Evolutionary conservation across 1,139 yeast species (phyloP).

Genomic region (Saccharomyces hybrid): DNA sequence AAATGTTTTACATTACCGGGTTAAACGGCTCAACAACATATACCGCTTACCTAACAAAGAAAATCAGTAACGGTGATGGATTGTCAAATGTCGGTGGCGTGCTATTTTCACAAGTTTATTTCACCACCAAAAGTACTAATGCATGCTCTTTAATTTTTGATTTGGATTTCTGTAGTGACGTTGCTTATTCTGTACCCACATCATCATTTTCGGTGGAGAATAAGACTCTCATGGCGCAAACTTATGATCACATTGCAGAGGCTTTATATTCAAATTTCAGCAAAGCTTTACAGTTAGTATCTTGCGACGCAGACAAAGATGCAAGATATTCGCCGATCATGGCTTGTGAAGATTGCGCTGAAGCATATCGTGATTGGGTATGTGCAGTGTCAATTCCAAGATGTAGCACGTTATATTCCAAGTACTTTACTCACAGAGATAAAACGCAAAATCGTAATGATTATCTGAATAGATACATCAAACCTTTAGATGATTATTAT

Average conservation of each 20-base stretch:
- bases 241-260: slow-evolving; percentile 61
- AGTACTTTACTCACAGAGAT: slow-evolving; percentile 44
- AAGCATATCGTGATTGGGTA: slow-evolving; percentile 76
- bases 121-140: slow-evolving; percentile 48
- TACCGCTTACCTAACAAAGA: slow-evolving; percentile 54
- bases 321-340: slow-evolving; percentile 65
- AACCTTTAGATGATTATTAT: slow-evolving; percentile 56
- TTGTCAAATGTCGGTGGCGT: slow-evolving; percentile 51
- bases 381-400: slow-evolving; percentile 89
- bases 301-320: slow-evolving; percentile 69
- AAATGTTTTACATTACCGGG: slow-evolving; percentile 56
- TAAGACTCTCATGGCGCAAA: slow-evolving; percentile 31
- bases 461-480: slow-evolving; percentile 47
- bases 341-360: slow-evolving; percentile 64
- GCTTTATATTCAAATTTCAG: slow-evolving; percentile 57
- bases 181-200: slow-evolving; percentile 85
- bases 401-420: slow-evolving; percentile 48
- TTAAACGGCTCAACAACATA: slow-evolving; percentile 58
- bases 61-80: slow-evolving; percentile 25
- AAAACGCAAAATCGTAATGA: slow-evolving; percentile 53
- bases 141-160: slow-evolving; percentile 71
- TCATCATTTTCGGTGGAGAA: slow-evolving; percentile 27
- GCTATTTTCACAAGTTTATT: slow-evolving; percentile 50
- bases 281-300: slow-evolving; percentile 64
- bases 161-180: slow-evolving; percentile 67